phyloP scores from a whole-genome alignment of 495 filamentous ascomycete species.

The Diplogelasinospora grovesii region DNA sequence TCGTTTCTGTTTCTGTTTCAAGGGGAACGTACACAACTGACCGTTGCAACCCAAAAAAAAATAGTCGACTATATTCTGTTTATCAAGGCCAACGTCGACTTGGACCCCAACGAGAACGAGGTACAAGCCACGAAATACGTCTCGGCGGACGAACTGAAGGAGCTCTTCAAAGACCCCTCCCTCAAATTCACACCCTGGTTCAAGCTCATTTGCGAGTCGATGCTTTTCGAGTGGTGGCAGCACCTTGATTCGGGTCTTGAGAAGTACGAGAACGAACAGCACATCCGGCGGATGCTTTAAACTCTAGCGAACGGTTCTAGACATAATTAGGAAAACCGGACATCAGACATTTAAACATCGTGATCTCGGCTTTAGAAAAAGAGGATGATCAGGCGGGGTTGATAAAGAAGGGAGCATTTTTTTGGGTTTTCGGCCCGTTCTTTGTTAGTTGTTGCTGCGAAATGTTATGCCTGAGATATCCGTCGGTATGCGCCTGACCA shows the following conservation, averaged over 20 bases:
- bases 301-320: too few species aligned
- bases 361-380: too few species aligned
- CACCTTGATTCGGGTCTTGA: conserved; percentile 75
- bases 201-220: conserved; percentile 94
- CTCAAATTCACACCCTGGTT: conserved; percentile 97
- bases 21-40: too few species aligned
- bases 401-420: neutral
- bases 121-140: conserved; percentile 79
- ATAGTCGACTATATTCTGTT: conserved; percentile 98
- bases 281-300: conserved; percentile 93
- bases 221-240: conserved; percentile 99
- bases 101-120: conserved; percentile 79
- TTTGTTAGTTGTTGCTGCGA: conserved; percentile 6
- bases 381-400: too few species aligned
- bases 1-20: too few species aligned
- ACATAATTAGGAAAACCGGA: too few species aligned
- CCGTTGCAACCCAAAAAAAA: conserved; percentile 1
- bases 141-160: conserved; percentile 70
- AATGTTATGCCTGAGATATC: conserved; percentile 23
- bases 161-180: conserved; percentile 71
- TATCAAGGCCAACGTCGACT: conserved; percentile 86
- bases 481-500: conserved; percentile 16
- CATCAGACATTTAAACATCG: too few species aligned
- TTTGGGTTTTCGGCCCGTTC: neutral
- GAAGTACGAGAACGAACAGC: conserved; percentile 75